Evolutionary conservation across 2,329 filamentous ascomycete genomes (phyloP).

Genomic region (Phyllosticta capitalensis): DNA sequence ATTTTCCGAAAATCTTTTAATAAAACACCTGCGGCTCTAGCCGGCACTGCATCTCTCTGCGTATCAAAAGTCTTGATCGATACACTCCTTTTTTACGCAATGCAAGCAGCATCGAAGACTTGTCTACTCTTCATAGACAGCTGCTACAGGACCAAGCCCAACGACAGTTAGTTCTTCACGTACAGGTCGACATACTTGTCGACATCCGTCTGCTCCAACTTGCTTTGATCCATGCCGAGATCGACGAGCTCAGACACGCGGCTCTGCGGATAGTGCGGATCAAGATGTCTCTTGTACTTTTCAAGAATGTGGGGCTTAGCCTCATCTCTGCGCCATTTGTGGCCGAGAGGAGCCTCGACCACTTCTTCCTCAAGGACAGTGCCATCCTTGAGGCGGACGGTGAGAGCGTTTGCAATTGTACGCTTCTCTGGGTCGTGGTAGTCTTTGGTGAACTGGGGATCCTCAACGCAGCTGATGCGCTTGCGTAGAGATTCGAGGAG

Average conservation of each 20-base stretch:
- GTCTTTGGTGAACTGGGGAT: constrained; percentile 85
- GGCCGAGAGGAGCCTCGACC: constrained; percentile 89
- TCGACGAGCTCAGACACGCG: constrained; percentile 76
- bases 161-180: constrained; percentile 40
- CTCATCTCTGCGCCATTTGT: constrained; percentile 84
- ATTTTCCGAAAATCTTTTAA: not conserved
- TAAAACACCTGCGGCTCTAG: not conserved
- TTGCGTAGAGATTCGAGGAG: constrained; percentile 86
- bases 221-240: constrained; percentile 64
- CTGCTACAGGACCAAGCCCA: not conserved
- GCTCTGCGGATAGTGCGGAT: constrained; percentile 67
- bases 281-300: constrained; percentile 91
- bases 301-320: constrained; percentile 93
- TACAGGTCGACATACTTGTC: constrained; percentile 93
- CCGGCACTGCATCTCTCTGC: not conserved
- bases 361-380: constrained; percentile 83
- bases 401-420: constrained; percentile 94
- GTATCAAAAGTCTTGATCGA: not conserved
- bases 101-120: not conserved
- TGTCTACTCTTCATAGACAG: not conserved
- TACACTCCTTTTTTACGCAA: not conserved
- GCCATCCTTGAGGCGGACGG: constrained; percentile 89
- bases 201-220: constrained; percentile 70
- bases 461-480: constrained; percentile 93
- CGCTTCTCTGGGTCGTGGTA: constrained; percentile 92